phyloP scores from a whole-genome alignment of 2,329 filamentous ascomycete species.

The Cladophialophora exuberans region DNA sequence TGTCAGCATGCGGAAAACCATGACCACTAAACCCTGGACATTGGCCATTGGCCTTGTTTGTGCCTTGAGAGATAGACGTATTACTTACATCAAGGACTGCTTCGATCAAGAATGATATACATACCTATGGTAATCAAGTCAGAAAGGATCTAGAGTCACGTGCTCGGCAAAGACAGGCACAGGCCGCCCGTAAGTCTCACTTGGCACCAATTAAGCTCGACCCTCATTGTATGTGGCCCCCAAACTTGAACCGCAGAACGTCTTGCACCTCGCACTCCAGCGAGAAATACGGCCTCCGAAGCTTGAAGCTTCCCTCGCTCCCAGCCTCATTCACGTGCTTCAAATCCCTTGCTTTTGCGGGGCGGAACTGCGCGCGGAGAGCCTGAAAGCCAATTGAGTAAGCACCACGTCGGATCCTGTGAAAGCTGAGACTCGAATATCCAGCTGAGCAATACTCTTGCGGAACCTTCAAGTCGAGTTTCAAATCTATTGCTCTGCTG shows the following conservation, averaged over 20 bases:
- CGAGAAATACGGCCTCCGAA: conserved; percentile 12
- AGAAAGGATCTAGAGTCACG: no score
- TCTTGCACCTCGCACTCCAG: no score
- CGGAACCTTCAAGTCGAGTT: conserved; percentile 9
- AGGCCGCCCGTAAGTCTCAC: no score
- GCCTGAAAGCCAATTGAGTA: conserved; percentile 4
- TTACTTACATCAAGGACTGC: no score
- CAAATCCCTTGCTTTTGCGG: not conserved
- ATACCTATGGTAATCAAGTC: no score
- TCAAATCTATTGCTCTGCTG: conserved; percentile 2
- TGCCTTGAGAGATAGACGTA: no score
- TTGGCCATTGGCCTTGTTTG: no score
- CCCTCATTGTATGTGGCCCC: not conserved
- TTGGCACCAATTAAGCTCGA: conserved; percentile 2
- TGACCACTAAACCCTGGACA: no score
- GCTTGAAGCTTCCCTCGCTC: no score
- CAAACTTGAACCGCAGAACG: not conserved
- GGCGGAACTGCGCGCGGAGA: conserved; percentile 12
- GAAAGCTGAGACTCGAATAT: conserved; percentile 8
- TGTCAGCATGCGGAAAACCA: no score
- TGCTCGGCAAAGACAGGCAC: no score
- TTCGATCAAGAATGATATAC: no score
- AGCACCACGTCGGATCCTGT: conserved; percentile 4
- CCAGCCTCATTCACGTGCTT: conserved; percentile 12
- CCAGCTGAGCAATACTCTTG: conserved; percentile 15